Evolutionary conservation across 2,329 filamentous ascomycete genomes (phyloP), one percentile per base, ranked within the genome.

Genomic region (Arthrobotrys musiformis): DNA sequence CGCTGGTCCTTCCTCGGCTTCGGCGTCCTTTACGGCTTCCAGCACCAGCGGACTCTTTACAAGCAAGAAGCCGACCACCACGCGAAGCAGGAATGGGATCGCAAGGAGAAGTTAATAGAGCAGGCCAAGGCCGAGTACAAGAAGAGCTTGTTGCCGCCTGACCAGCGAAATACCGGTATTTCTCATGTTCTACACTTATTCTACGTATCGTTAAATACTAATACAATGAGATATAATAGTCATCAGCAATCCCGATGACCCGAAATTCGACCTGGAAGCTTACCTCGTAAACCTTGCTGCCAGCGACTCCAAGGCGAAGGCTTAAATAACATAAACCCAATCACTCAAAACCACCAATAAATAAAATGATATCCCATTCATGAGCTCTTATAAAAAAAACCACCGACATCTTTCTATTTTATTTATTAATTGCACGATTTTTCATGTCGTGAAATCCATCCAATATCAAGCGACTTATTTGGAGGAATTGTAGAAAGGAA

Each of bases 11-110:
- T 94, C 84, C 92, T 99, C 81, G 92, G 90, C 83, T 88, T 93
- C 83, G 95, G 95, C 84, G 87, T 98, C 84, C 91, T 97, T 86
- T 99, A 99, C 87, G 95, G 95, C 85, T 90, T 97, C 87, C 92
- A 91, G 85, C 94, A 97, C 87, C 95, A 99, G 87, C 88, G 91
- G 83, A 89, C 89, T 79, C 91, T 99, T 85, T 90, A 86, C 81
- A 85, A 92, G 70, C 85, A 88, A 82, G 90, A 93, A 83, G 92
- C 90, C 86, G 85, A 88, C 79, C 87, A 90, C 81, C 89, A 90
- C 82, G 88, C 89, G 82, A 86, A 96, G 85, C 89, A 90, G 83
- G 93, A 97, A 84, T 98, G 94, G 84, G 88, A 94, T 83, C 91
- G 93, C 86, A 96, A 98, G 89, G 89, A 93, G 86, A 89, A 90